Evolutionary conservation across 257 asterid species (phyloP).

Genomic region (Nicotiana noctiflora): DNA sequence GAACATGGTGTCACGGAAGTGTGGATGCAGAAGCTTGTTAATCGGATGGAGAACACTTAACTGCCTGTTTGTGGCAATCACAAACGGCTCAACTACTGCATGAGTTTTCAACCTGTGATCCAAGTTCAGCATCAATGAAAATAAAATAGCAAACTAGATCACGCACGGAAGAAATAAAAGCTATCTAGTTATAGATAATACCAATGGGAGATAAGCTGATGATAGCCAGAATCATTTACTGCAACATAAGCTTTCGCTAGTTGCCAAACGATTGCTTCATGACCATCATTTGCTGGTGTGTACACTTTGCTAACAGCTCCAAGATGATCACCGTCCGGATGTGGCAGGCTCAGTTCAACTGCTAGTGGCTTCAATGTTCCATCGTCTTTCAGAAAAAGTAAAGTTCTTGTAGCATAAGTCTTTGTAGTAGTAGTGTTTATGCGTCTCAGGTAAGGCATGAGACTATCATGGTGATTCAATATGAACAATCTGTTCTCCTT

Average conservation of each 20-base stretch:
- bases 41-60: conserved; percentile 60
- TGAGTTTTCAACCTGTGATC: conserved; percentile 47
- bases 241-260: conserved; percentile 49
- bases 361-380: conserved; percentile 43
- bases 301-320: conserved; percentile 39
- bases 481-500: conserved; percentile 27
- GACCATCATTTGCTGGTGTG: conserved; percentile 34
- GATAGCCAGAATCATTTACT: conserved; percentile 52
- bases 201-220: conserved; percentile 56
- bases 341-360: conserved; percentile 47
- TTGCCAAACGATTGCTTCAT: conserved; percentile 37
- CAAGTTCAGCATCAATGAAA: neutral
- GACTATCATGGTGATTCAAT: conserved; percentile 47
- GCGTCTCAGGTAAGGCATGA: conserved; percentile 48
- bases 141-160: neutral
- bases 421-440: conserved; percentile 44
- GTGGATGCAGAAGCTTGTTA: conserved; percentile 53
- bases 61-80: conserved; percentile 57
- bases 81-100: conserved; percentile 58
- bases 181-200: neutral
- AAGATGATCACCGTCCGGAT: conserved; percentile 30
- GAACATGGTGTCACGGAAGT: conserved; percentile 65
- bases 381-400: conserved; percentile 35
- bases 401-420: conserved; percentile 44
- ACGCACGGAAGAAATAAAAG: neutral